Evolutionary conservation across 1,284 basidiomycete genomes (phyloP), one percentile per base, ranked within the genome.

Genomic region (Cystobasidium pallidum): DNA sequence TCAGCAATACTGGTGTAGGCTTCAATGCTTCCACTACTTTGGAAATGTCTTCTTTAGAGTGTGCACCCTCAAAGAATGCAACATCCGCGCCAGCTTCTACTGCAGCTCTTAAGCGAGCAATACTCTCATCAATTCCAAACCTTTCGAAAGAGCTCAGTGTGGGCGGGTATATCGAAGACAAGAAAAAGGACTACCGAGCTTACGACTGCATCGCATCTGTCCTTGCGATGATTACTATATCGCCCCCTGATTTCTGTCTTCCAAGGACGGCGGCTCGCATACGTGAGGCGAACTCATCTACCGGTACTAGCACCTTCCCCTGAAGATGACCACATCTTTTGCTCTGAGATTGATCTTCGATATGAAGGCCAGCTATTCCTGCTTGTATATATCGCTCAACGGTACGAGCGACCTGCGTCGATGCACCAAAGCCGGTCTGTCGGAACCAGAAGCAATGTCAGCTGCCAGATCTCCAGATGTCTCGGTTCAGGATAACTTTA

Each of bases 41-140:
- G 75, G 85, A 83, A 32, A 91, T 84, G 21, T 68, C 66, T 65
- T 88, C 86, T 66, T 87, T 84, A 11, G 86, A 88, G 80, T 86
- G 86, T 51, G 91, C 89, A 66, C 90, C 90, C 81, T 92, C 90
- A 63, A 91, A 89, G 82, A 92, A 92, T 80, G 88, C 91, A 26
- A 91, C 89, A 77, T 91, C 90, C 0, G 90, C 90, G 39, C 90
- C 90, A 3, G 86, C 88, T 70, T 87, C 87, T 0, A 88, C 85
- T 2, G 90, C 90, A 36, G 90, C 84, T 78, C 87, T 86, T 66
- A 92, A 82, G 13, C 90, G 86, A 21, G 78, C 81, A 67, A 91
- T 76, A 0, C 90, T 90, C 81, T 90, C 90, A n/a, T 91, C 89
- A 86, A 91, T 88, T 30, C 89, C 89, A 26, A 88, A 83, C 2